These are phyloP conservation scores for Echeveria elegans DNA, from an alignment of 164 flowering plant genomes.

Conservation along the genomic window DNA sequence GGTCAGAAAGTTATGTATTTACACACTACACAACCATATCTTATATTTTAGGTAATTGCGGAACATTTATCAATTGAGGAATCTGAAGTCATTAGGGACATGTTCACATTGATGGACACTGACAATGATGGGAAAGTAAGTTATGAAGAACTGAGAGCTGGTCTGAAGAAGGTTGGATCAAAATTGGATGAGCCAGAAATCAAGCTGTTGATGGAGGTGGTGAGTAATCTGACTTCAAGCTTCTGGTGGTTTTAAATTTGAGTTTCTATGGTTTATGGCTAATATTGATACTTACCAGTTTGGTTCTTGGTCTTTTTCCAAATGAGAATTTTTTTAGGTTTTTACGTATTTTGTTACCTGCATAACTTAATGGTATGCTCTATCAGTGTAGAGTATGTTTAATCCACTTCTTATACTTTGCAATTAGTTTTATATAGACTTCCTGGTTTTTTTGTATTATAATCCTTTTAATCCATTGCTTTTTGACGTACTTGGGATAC, in stretches of 20 bases:
- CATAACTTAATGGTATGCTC: neutral
- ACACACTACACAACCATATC: neutral
- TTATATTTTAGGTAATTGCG: constrained; percentile 71
- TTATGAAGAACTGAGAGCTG: constrained; percentile 68
- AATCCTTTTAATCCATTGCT: too few relatives aligned
- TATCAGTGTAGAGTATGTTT: neutral
- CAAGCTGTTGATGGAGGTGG: constrained; percentile 93
- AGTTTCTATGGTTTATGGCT: neutral
- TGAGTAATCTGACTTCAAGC: constrained; percentile 19
- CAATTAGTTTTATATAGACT: too few relatives aligned
- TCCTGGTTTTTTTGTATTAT: too few relatives aligned
- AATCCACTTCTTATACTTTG: too few relatives aligned
- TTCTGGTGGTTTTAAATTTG: neutral
- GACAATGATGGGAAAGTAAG: constrained; percentile 85
- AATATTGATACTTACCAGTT: neutral
- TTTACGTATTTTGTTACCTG: neutral
- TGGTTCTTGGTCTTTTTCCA: neutral
- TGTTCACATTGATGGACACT: constrained; percentile 90
- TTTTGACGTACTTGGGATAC: too few relatives aligned
- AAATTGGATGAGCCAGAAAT: constrained; percentile 93
- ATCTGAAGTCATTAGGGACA: constrained; percentile 82
- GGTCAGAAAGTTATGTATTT: neutral
- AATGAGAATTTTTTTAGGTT: too few relatives aligned
- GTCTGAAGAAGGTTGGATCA: constrained; percentile 89
- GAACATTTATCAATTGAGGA: constrained; percentile 86